phyloP scores from a whole-genome alignment of 768 basidiomycete species.

The Auriscalpium vulgare region DNA sequence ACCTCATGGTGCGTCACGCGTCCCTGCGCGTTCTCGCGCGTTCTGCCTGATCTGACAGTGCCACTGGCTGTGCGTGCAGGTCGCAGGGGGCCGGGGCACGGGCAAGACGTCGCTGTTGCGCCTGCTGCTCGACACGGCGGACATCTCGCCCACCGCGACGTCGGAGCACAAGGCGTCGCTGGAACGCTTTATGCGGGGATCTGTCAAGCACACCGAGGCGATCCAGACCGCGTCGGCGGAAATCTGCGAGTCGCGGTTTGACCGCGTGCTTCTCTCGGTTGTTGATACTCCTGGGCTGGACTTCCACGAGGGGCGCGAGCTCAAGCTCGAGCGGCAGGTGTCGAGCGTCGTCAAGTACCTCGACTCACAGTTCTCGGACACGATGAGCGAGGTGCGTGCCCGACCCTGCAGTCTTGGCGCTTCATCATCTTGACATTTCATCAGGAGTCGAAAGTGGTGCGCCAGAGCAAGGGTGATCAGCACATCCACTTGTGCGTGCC shows the following conservation, averaged over 20 bases:
- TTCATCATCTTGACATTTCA: neutral
- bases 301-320: slow-evolving; percentile 61
- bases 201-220: slow-evolving; percentile 49
- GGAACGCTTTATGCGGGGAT: slow-evolving; percentile 54
- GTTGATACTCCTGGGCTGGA: slow-evolving; percentile 85
- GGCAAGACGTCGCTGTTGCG: slow-evolving; percentile 82
- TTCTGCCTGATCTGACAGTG: neutral
- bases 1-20: slow-evolving; percentile 59
- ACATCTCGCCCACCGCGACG: slow-evolving; percentile 71
- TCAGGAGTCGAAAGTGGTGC: slow-evolving; percentile 83
- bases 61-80: slow-evolving; percentile 31
- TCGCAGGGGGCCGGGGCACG: slow-evolving; percentile 71
- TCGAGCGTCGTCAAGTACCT: slow-evolving; percentile 67
- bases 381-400: slow-evolving; percentile 69
- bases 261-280: slow-evolving; percentile 69
- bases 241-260: slow-evolving; percentile 77
- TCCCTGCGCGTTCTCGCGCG: neutral
- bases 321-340: slow-evolving; percentile 75
- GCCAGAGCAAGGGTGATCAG: slow-evolving; percentile 82
- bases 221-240: slow-evolving; percentile 70
- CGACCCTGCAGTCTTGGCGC: neutral
- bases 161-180: slow-evolving; percentile 61
- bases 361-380: slow-evolving; percentile 76
- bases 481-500: slow-evolving; percentile 76
- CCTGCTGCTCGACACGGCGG: slow-evolving; percentile 76